phyloP scores from a whole-genome alignment of 164 flowering plant genomes.

The Tinospora cordifolia region DNA sequence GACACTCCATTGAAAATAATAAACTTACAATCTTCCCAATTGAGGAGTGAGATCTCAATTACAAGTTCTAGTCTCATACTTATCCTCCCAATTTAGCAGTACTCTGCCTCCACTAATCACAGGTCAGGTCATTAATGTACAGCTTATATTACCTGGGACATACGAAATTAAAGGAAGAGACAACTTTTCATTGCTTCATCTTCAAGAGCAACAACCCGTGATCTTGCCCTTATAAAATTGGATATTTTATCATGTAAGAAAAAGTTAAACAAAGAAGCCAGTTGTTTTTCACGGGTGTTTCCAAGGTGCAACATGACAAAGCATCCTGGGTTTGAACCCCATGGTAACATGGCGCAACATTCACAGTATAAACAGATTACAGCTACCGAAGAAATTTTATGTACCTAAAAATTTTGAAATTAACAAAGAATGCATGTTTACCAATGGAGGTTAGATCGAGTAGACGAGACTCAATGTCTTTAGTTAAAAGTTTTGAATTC shows the following conservation, averaged over 20 bases:
- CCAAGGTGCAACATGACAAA: neutral
- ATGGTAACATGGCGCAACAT: neutral
- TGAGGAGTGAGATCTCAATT: no score
- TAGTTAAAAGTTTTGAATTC: no score
- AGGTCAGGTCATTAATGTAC: no score
- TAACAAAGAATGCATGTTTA: no score
- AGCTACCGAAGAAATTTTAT: neutral
- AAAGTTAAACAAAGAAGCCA: neutral
- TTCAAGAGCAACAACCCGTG: neutral
- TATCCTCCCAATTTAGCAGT: no score
- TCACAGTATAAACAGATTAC: neutral
- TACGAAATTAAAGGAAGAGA: neutral
- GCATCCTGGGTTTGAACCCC: neutral
- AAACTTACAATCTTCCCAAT: no score
- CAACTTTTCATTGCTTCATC: neutral
- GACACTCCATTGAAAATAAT: no score
- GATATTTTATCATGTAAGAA: neutral
- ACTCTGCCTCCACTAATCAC: no score
- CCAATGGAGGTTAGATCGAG: no score
- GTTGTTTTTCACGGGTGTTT: neutral
- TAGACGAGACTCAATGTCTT: no score
- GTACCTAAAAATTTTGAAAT: no score
- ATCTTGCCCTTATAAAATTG: neutral
- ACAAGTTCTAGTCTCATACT: no score
- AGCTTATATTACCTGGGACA: neutral